Percentiles rank a stretch among this genome's conserved stretches.
Conservation (phyloP, 106 monocot species). For the Hemerocallis citrina region DNA sequence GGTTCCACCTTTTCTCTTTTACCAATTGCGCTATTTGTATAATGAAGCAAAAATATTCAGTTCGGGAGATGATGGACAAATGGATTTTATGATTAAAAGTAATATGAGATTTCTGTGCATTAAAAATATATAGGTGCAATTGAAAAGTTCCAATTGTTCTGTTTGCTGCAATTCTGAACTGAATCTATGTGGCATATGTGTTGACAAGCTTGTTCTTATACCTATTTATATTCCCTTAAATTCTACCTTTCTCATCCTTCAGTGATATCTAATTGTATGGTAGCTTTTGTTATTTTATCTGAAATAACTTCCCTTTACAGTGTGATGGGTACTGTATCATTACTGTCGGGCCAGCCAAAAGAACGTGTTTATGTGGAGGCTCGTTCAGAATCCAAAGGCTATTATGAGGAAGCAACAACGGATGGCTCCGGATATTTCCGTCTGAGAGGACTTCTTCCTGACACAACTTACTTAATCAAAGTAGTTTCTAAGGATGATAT, state of each 20-base stretch:
- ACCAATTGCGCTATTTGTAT: neutral
- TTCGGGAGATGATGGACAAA: no score
- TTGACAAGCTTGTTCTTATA: neutral
- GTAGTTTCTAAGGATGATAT: constrained; percentile 41
- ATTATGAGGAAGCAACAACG: constrained; percentile 85
- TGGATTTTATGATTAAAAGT: no score
- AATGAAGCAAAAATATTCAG: no score
- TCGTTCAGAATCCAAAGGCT: constrained; percentile 76
- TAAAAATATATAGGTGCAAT: no score
- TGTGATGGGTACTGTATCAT: constrained; percentile 68
- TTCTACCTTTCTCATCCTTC: neutral
- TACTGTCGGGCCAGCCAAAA: constrained; percentile 80
- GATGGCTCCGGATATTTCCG: constrained; percentile 74
- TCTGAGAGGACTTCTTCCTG: constrained; percentile 81
- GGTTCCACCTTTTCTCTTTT: constrained; percentile 29
- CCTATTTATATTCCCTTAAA: neutral
- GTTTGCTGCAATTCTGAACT: neutral
- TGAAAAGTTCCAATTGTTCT: neutral
- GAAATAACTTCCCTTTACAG: constrained; percentile 22
- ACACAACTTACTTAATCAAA: constrained; percentile 55
- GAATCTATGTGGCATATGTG: neutral
- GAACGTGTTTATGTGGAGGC: constrained; percentile 79
- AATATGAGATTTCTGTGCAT: no score
- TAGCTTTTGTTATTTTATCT: neutral
- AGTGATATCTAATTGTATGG: neutral